These are phyloP conservation scores for Coemansia sp. DNA, from an alignment of 192 early-diverging fungal species.

Conservation along the genomic window DNA sequence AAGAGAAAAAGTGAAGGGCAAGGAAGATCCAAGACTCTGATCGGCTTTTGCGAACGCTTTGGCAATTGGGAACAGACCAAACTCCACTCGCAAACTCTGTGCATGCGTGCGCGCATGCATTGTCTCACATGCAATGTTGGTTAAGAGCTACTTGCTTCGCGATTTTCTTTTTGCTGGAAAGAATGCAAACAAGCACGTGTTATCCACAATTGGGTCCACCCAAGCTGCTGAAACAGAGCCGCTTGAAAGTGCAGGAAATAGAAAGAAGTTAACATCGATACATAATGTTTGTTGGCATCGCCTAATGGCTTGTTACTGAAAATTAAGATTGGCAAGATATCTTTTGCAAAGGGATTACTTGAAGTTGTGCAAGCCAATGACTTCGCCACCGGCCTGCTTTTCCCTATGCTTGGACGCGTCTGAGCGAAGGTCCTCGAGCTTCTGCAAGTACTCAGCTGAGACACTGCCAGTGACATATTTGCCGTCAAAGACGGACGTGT, in stretches of 20 bases:
- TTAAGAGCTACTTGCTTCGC: neutral
- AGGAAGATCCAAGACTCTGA: neutral
- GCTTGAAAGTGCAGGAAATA: neutral
- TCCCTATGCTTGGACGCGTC: slow-evolving; percentile 46
- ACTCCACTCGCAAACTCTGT: neutral
- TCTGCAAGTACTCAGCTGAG: slow-evolving; percentile 64
- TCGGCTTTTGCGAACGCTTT: neutral
- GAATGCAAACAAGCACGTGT: neutral
- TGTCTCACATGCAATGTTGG: neutral
- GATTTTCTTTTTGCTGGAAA: neutral
- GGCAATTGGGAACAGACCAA: neutral
- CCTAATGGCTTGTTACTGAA: neutral
- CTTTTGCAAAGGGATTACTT: slow-evolving; percentile 11
- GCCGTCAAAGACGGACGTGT: slow-evolving; percentile 96
- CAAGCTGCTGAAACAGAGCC: neutral
- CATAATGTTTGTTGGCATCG: neutral
- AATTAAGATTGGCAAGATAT: neutral
- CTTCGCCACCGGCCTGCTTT: slow-evolving; percentile 23
- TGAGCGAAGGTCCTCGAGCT: slow-evolving; percentile 51
- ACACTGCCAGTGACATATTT: slow-evolving; percentile 86
- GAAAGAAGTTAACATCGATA: neutral
- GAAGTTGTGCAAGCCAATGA: slow-evolving; percentile 56
- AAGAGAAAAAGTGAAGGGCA: neutral
- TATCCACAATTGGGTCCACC: too few species aligned
- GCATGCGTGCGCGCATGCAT: neutral